phyloP scores from a whole-genome alignment of 768 basidiomycete genomes.

The Tricholoma sp. region DNA sequence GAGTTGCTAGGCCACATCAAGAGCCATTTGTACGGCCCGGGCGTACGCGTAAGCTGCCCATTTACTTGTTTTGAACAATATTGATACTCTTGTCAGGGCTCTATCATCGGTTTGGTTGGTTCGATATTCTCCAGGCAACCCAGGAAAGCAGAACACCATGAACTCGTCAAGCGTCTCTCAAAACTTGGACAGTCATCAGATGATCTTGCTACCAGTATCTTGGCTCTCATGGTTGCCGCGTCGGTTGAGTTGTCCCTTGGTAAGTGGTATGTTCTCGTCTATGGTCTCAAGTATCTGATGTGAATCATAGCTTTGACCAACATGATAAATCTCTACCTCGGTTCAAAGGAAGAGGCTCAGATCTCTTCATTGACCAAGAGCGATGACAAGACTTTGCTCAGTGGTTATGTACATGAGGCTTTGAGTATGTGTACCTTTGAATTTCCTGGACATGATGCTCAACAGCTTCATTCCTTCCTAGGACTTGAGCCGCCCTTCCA shows the following conservation, averaged over 20 bases:
- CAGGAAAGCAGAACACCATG: constrained; percentile 42
- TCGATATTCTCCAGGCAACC: constrained; percentile 40
- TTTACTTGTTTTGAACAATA: constrained; percentile 24
- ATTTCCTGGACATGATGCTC: background rate
- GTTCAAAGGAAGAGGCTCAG: constrained; percentile 35
- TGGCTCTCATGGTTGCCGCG: constrained; percentile 66
- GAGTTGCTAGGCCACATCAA: constrained; percentile 57
- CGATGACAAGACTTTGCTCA: constrained; percentile 33
- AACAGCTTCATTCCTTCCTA: constrained; percentile 19
- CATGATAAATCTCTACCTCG: constrained; percentile 59
- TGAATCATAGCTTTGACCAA: constrained; percentile 52
- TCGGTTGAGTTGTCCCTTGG: constrained; percentile 70
- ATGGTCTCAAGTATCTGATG: background rate
- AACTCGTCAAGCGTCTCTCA: constrained; percentile 52
- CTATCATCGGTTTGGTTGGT: constrained; percentile 37
- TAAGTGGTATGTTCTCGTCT: constrained; percentile 20
- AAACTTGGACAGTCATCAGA: constrained; percentile 54
- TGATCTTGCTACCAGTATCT: constrained; percentile 59
- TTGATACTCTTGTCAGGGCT: constrained; percentile 5
- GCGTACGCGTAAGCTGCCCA: constrained; percentile 34
- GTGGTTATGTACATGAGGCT: constrained; percentile 62
- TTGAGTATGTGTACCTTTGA: constrained; percentile 45
- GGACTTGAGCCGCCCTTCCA: constrained; percentile 72
- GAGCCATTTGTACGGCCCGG: constrained; percentile 33
- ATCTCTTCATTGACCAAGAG: constrained; percentile 32